Evolutionary conservation across 2,329 filamentous ascomycete species (phyloP).

Genomic region (Sphaerostilbella broomeana): DNA sequence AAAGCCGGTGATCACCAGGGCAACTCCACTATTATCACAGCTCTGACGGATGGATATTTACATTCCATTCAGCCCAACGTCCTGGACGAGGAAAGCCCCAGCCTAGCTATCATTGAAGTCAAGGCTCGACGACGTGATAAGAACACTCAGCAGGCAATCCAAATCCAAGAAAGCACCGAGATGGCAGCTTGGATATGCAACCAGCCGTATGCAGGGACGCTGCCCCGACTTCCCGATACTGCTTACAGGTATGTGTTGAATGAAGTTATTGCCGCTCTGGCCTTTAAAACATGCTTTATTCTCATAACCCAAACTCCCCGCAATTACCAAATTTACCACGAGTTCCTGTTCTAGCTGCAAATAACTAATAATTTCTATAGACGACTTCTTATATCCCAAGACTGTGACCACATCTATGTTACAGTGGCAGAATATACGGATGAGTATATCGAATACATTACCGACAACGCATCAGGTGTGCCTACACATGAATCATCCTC

Average conservation of each 20-base stretch:
- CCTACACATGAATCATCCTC: not conserved
- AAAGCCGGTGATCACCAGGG: not conserved
- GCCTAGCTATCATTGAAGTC: not conserved
- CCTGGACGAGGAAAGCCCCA: not conserved
- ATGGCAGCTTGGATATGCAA: not conserved
- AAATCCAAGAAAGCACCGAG: not conserved
- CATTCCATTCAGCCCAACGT: not conserved
- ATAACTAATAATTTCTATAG: not conserved
- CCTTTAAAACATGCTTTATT: too few species aligned
- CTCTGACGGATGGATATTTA: not conserved
- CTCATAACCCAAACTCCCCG: too few species aligned
- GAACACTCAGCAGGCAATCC: not conserved
- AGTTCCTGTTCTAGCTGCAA: too few species aligned
- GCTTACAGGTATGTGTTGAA: too few species aligned
- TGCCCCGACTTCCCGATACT: too few species aligned
- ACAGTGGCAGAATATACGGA: not conserved
- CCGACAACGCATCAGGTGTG: not conserved
- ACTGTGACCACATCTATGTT: not conserved
- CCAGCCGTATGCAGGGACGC: not conserved
- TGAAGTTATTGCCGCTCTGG: too few species aligned
- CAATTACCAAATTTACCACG: too few species aligned
- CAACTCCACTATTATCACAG: not conserved
- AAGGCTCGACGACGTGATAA: not conserved
- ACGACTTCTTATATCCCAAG: not conserved
- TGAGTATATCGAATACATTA: conserved; percentile 1